These are phyloP conservation scores for Ganoderma meredithae DNA, from an alignment of 1,284 basidiomycete species.

Conservation along the genomic window DNA sequence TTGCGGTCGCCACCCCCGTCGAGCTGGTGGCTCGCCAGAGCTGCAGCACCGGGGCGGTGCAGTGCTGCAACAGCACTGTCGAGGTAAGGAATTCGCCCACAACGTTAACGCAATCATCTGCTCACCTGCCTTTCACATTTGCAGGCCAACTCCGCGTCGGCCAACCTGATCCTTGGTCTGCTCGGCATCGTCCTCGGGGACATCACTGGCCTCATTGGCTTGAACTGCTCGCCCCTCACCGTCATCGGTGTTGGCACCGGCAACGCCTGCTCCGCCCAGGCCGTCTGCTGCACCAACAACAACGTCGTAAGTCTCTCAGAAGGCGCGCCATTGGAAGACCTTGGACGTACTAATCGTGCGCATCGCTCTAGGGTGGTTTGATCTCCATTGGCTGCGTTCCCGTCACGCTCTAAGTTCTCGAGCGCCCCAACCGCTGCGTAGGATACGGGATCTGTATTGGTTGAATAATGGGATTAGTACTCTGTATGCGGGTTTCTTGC, in stretches of 20 bases:
- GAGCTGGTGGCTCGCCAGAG: conserved; percentile 29
- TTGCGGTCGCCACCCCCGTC: conserved; percentile 40
- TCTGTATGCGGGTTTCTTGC: background rate
- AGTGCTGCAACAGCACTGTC: conserved; percentile 27
- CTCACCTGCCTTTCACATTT: background rate
- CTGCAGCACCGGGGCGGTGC: conserved; percentile 30
- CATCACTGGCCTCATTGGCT: conserved; percentile 19
- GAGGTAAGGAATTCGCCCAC: conserved; percentile 10
- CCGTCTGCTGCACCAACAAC: conserved; percentile 30
- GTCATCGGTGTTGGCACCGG: conserved; percentile 27
- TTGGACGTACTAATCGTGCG: background rate
- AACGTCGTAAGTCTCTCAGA: conserved; percentile 20
- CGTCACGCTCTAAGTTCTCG: conserved; percentile 12
- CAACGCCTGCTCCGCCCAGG: conserved; percentile 20
- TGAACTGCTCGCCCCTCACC: conserved; percentile 26
- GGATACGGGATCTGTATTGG: background rate
- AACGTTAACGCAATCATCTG: too few relatives aligned
- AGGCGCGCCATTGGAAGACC: background rate
- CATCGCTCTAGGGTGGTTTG: conserved; percentile 12
- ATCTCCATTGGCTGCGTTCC: conserved; percentile 26
- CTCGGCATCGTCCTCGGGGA: conserved; percentile 25
- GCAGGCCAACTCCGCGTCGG: conserved; percentile 24
- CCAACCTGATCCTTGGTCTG: conserved; percentile 20
- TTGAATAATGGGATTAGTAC: background rate
- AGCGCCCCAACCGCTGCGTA: background rate